Evolutionary conservation across 2,329 filamentous ascomycete species (phyloP).

Genomic region (Clarireedia sp.): DNA sequence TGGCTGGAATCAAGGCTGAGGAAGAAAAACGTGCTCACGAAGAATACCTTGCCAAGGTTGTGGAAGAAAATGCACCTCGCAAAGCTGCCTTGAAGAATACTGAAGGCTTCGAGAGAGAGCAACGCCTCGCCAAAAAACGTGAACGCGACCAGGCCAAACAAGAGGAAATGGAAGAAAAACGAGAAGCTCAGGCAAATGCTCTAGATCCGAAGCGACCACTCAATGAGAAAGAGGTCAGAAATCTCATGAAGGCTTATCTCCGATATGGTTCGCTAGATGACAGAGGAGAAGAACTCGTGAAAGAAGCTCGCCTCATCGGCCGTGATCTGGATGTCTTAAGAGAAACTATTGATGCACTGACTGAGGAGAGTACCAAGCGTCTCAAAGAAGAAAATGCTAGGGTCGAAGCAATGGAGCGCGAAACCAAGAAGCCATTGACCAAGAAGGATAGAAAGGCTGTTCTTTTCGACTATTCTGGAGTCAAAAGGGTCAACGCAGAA

Average conservation of each 20-base stretch:
- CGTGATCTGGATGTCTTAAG: slow-evolving; percentile 76
- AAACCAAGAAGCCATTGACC: slow-evolving; percentile 71
- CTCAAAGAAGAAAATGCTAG: slow-evolving; percentile 65
- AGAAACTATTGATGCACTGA: slow-evolving; percentile 59
- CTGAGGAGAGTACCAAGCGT: slow-evolving; percentile 61
- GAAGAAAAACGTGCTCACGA: slow-evolving; percentile 80
- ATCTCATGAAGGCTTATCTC: slow-evolving; percentile 84
- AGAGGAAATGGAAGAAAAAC: slow-evolving; percentile 54
- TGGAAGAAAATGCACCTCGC: slow-evolving; percentile 80
- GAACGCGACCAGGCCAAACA: slow-evolving; percentile 60
- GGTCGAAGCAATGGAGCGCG: slow-evolving; percentile 55
- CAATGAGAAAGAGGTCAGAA: slow-evolving; percentile 85
- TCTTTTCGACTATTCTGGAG: slow-evolving; percentile 84
- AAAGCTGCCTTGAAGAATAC: slow-evolving; percentile 54
- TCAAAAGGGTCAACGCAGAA: slow-evolving; percentile 93
- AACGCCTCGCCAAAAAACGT: slow-evolving; percentile 57
- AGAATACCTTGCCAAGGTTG: slow-evolving; percentile 70
- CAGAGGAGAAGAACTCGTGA: slow-evolving; percentile 76
- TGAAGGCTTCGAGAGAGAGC: slow-evolving; percentile 53
- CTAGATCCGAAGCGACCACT: slow-evolving; percentile 84
- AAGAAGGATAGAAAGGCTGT: slow-evolving; percentile 99
- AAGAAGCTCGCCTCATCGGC: slow-evolving; percentile 75
- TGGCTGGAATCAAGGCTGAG: slow-evolving; percentile 81
- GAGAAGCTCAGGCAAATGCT: slow-evolving; percentile 66
- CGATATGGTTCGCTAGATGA: slow-evolving; percentile 87